Conservation (phyloP, 257 asterid genomes). For the Primulina tabacum region DNA sequence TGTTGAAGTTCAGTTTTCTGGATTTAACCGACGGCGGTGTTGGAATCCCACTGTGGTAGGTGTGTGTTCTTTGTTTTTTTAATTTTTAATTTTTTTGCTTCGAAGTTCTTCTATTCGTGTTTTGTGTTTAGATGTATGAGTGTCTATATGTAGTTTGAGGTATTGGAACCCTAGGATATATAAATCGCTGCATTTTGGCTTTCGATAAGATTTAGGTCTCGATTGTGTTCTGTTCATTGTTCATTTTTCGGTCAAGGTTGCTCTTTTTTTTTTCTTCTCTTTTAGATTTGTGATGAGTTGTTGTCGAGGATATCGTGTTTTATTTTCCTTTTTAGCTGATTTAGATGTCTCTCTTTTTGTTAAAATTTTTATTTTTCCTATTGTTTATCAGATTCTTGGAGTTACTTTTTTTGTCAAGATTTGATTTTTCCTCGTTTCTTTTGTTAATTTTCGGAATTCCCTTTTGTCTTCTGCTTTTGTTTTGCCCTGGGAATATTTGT, state of each 20-base stretch:
- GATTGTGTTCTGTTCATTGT: conserved; percentile 26
- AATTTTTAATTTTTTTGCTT: conserved; percentile 1
- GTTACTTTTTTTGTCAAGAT: not conserved
- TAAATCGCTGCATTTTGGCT: conserved; percentile 19
- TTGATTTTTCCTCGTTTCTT: not conserved
- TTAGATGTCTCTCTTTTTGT: not conserved
- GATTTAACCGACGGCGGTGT: conserved; percentile 28
- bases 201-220: conserved; percentile 44
- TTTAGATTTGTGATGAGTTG: not conserved
- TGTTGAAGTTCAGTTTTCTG: conserved; percentile 22
- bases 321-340: not conserved
- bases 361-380: not conserved
- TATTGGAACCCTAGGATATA: not conserved
- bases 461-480: conserved; percentile 6
- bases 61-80: conserved; percentile 11
- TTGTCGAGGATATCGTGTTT: too few species aligned
- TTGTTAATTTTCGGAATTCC: not conserved
- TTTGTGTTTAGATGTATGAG: too few species aligned
- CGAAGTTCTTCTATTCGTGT: not conserved
- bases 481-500: not conserved
- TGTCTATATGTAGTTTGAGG: not conserved
- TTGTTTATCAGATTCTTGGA: conserved; percentile 10
- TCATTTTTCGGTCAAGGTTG: not conserved
- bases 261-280: not conserved
- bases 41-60: conserved; percentile 31